Evolutionary conservation across 2,329 filamentous ascomycete species (phyloP).

Genomic region (Aureobasidium sp.): DNA sequence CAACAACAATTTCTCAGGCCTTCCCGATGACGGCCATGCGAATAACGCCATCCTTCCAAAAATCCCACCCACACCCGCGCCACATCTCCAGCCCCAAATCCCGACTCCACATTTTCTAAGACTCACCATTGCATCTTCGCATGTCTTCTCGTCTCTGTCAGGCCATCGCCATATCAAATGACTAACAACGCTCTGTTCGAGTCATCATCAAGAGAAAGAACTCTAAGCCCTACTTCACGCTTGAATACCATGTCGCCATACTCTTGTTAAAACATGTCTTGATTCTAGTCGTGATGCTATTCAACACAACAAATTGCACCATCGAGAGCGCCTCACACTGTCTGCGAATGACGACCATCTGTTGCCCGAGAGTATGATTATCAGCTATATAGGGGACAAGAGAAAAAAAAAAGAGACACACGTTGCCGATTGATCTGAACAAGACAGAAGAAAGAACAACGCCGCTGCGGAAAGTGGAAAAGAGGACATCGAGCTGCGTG

Average conservation of each 20-base stretch:
- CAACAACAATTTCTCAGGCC: conserved; percentile 3
- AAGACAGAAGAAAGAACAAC: neutral
- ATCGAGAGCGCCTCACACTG: neutral
- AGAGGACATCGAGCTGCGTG: conserved; percentile 9
- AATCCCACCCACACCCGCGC: neutral
- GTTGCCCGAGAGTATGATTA: conserved; percentile 9
- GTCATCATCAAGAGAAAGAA: neutral
- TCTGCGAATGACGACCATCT: neutral
- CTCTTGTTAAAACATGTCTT: neutral
- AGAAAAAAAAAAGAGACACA: neutral
- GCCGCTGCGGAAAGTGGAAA: neutral
- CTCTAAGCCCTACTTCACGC: neutral
- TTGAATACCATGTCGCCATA: neutral
- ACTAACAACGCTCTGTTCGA: too few relatives aligned
- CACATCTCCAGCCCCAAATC: neutral
- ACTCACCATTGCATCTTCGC: neutral
- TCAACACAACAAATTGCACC: neutral
- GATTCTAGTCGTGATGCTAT: conserved; percentile 1
- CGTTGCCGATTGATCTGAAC: neutral
- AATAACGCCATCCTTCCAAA: neutral
- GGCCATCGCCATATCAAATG: neutral
- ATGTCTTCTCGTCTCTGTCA: neutral
- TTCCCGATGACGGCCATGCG: conserved; percentile 6
- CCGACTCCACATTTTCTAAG: neutral
- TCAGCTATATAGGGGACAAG: conserved; percentile 5